These are phyloP conservation scores for Exutisphaerella laricina DNA, from an alignment of 2,329 filamentous ascomycete species.

Conservation along the genomic window DNA sequence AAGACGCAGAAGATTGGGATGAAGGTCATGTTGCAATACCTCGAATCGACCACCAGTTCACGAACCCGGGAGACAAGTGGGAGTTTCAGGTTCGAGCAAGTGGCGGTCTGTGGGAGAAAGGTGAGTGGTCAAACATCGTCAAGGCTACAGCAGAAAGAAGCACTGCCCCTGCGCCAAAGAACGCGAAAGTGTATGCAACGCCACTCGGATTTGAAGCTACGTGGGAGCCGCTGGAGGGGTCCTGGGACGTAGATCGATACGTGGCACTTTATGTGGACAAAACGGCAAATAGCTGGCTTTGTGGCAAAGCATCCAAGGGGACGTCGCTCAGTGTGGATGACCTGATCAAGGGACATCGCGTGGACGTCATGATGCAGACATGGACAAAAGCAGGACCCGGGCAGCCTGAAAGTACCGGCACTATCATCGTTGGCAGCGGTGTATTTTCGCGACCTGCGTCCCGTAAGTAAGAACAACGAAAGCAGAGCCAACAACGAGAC, in stretches of 20 bases:
- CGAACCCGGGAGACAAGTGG: conserved; percentile 11
- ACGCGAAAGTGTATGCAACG: conserved; percentile 9
- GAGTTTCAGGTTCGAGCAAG: conserved; percentile 15
- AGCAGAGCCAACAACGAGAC: too few species aligned
- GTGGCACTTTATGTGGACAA: conserved; percentile 13
- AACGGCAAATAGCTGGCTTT: conserved; percentile 11
- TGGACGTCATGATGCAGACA: conserved; percentile 14
- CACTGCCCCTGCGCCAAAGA: conserved; percentile 13
- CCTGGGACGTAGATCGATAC: conserved; percentile 17
- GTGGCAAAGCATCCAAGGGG: conserved; percentile 7
- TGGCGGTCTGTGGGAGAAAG: conserved; percentile 7
- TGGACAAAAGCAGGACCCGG: conserved; percentile 12
- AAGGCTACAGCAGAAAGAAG: conserved; percentile 2
- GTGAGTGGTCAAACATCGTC: conserved; percentile 12
- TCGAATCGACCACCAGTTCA: conserved; percentile 15
- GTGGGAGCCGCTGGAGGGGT: conserved; percentile 8
- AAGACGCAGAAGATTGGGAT: conserved; percentile 9
- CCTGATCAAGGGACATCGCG: conserved; percentile 9
- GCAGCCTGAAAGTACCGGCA: background rate
- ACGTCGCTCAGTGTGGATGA: conserved; percentile 7
- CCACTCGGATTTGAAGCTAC: conserved; percentile 10
- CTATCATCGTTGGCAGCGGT: conserved; percentile 12
- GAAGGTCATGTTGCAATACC: conserved; percentile 2
- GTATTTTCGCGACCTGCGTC: conserved; percentile 11
- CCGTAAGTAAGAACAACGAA: too few species aligned